phyloP scores from a whole-genome alignment of 2,329 filamentous ascomycete genomes.

The Neofusicoccum laricinum region DNA sequence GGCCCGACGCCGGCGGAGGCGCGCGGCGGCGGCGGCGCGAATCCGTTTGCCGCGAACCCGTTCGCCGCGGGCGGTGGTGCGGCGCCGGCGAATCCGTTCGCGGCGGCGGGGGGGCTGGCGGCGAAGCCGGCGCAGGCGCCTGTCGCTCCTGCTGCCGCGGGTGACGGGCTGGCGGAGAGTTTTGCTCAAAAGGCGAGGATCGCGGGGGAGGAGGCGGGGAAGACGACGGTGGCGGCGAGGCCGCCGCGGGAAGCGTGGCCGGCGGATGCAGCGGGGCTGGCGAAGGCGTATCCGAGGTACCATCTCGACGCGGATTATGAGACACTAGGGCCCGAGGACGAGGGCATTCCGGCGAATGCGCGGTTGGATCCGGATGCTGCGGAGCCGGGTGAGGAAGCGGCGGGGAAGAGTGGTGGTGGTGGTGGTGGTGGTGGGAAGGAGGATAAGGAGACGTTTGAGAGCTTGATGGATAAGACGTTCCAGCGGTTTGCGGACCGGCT shows the following conservation, averaged over 20 bases:
- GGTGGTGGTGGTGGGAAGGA: constrained; percentile 36
- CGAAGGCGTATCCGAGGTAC: constrained; percentile 69
- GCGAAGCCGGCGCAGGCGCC: constrained; percentile 42
- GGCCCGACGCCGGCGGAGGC: constrained; percentile 44
- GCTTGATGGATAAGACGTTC: constrained; percentile 48
- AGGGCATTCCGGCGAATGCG: constrained; percentile 48
- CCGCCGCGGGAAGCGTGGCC: constrained; percentile 39
- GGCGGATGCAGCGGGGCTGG: constrained; percentile 46
- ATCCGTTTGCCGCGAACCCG: constrained; percentile 64
- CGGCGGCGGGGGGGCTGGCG: constrained; percentile 26
- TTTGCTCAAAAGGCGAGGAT: constrained; percentile 69
- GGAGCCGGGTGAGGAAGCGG: constrained; percentile 21
- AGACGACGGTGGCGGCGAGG: constrained; percentile 53
- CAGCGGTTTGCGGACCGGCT: constrained; percentile 52
- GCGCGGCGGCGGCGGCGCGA: constrained; percentile 32
- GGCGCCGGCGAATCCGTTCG: constrained; percentile 56
- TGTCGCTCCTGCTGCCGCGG: no score
- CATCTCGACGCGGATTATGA: constrained; percentile 91
- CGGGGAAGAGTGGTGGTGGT: constrained; percentile 3
- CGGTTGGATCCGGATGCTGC: constrained; percentile 40
- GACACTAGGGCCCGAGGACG: constrained; percentile 62
- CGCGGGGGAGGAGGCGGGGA: constrained; percentile 26
- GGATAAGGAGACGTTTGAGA: constrained; percentile 49
- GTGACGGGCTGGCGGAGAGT: constrained; percentile 74
- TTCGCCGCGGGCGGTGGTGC: constrained; percentile 35